A percentile compares a stretch with the other conserved stretches of the same genome.
Conservation (phyloP, 257 asterid genomes). For the Salvia rosmarinus region DNA sequence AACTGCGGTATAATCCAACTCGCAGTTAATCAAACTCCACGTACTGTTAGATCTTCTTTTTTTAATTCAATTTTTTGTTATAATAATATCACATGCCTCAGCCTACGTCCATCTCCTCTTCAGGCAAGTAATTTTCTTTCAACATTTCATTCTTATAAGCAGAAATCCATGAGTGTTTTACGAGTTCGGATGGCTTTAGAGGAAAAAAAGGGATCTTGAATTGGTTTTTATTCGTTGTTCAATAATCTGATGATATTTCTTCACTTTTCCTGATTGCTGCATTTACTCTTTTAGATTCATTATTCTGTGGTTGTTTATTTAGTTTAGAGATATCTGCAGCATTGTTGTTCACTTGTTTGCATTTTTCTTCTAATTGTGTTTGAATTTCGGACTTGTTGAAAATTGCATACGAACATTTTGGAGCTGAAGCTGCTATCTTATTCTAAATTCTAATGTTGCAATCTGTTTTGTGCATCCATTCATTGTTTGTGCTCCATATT, state of each 20-base stretch:
- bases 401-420: neutral
- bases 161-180: conserved; percentile 27
- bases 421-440: conserved; percentile 11
- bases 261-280: conserved; percentile 8
- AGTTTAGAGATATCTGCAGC: neutral
- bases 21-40: conserved; percentile 13
- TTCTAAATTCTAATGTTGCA: neutral
- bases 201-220: conserved; percentile 19
- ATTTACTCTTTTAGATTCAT: neutral
- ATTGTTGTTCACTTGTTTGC: neutral
- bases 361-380: neutral
- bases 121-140: conserved; percentile 34
- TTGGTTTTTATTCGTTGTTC: conserved; percentile 1
- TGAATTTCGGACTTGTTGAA: neutral
- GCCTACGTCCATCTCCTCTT: conserved; percentile 13
- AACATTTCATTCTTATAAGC: neutral
- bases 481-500: neutral
- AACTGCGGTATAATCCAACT: conserved; percentile 23
- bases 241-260: neutral
- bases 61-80: neutral
- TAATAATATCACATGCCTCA: neutral
- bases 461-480: conserved; percentile 6
- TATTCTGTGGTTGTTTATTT: neutral
- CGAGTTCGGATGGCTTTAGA: conserved; percentile 29
- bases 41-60: conserved; percentile 1